Base-by-base conservation (phyloP, 2,329 filamentous ascomycete species). In the Talaromyces sp. region DNA sequence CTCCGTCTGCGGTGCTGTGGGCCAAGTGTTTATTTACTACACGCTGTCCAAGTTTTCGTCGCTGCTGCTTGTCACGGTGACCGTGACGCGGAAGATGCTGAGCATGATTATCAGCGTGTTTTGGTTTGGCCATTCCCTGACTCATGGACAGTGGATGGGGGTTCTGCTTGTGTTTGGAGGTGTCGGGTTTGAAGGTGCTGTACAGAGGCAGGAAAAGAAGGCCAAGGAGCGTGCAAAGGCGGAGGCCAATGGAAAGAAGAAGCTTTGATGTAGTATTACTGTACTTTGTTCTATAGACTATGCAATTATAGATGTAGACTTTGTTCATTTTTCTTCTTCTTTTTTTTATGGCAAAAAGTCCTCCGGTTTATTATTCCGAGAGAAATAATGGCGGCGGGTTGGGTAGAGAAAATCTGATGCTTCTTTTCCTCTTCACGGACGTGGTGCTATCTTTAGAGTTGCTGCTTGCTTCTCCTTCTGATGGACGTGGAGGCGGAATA, bases 11-110 rank as follows among this genome's bases (percentile, higher is more conserved):
- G 95, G 95, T 58, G 95, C 93, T 32, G 81, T 99, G 3, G 95
- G 95, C 3, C 95, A 99, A 77, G 87, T 99, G 13, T 99, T 99
- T 71, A 98, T 99, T 67, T 97, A 96, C 82, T 93, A 96, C 77
- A 98, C 95, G 0, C 84, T 99, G 6, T 89, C 92, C 14, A 91
- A 90, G 55, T 99, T 98, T 78, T 95, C 90, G 10, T 95, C 89
- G 10, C 84, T 99, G 55, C 83, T 98, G 56, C 86, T 99, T 55
- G 93, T 98, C 50, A 98, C 95, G 4, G 93, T 99, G 2, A 99
- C 92, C 1, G 95, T 99, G 52, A 99, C 95, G 52, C 85, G 95
- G 71, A 99, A 99, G 81, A 99, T 99, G 95, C 85, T 98, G 74
- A 98, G 93, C 66, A 99, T 99, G 95, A 91, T 98, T 62, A 82